Evolutionary conservation across 257 asterid species (phyloP), one percentile per base, ranked within the genome.

Genomic region (Plantago elongata): DNA sequence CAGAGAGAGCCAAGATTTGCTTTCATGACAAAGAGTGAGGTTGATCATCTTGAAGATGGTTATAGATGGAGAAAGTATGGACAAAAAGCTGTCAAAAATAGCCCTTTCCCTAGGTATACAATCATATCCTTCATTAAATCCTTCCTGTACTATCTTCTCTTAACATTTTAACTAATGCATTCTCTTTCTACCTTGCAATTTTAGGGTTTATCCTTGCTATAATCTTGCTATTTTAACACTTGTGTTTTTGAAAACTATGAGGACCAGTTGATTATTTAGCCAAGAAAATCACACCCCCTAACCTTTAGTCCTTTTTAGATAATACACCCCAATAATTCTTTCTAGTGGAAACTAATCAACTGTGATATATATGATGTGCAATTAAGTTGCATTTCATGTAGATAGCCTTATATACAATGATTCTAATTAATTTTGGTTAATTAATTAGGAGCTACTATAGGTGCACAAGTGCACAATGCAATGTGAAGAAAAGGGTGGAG

Each of bases 21-120:
- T 16, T 88, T 88, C 85, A 88, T 84, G 96, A 88, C 96, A 38
- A 85, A 83, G 75, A 88, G 96, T 54, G 89, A 87, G 62, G 82
- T 84, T 44, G 95, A 87, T 79, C 90, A 84, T 62, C 74, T 87
- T 14, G 94, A 84, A 70, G 95, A 87, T 65, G 95, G 95, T 10
- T 87, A 82, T 64, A 79, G 94, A 79, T 87, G 95, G 95, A 79
- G 96, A 69, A 88, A 88, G 67, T 88, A 88, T 68, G 96, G 96
- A 51, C 96, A 88, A 71, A 88, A 88, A 60, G 94, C 96, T 74
- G 96, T 88, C 37, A 88, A 88, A 74, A 88, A 88, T 66, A 88
- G 96, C 80, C 84, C 94, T 30, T 88, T 74, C 62, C 94, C 96
- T 1, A 84, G 96, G 96, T 83, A 56, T 48, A 61, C 9, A 17